Base-by-base conservation (phyloP, 2,329 filamentous ascomycete genomes). In the Nigrograna mackinnonii region DNA sequence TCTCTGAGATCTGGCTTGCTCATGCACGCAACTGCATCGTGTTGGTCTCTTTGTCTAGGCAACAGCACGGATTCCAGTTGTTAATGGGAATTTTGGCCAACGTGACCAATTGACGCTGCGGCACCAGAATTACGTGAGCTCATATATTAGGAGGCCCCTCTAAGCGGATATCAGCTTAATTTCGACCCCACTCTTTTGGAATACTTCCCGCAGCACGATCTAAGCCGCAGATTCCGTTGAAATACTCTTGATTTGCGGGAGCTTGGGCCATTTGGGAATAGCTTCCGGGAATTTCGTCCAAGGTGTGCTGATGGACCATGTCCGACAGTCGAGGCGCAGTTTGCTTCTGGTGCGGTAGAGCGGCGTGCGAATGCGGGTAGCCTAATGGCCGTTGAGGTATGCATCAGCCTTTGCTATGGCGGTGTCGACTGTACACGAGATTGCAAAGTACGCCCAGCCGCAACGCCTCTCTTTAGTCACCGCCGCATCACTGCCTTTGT, bases 111-210 rank as follows among this genome's bases (percentile, higher is more conserved):
- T 12, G 22, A 6, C n/a, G 34, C 39, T 17, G 22, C 39, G 12
- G 31, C 30, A 7, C 21, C 19, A 37, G 34, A 28, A 41, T 45
- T 45, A 45, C 43, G 43, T 45, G 43, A 41, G 43, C 43, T 11
- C 26, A 31, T 33, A 45, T 37, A 45, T 41, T 45, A 21, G 17
- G 6, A 21, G 24, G 26, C 6, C 18, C 12, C 19, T 33, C 33
- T 35, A 37, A 22, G 30, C 26, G 37, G 11, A 37, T 37, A 32
- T 37, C 37, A 39, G 31, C 37, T 41, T 45, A 45, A 45, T 45
- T 37, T 45, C 22, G 37, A 41, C 43, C 32, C 43, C 43, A 34
- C 43, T 21, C 6, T 16, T 32, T 22, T 35, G 31, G 22, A 16
- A 37, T 26, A 20, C 22, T 31, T 40, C 33, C 37, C 33, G 24